Base-by-base conservation (phyloP, 352 stramenopile genomes). In the Pythium sp. region DNA sequence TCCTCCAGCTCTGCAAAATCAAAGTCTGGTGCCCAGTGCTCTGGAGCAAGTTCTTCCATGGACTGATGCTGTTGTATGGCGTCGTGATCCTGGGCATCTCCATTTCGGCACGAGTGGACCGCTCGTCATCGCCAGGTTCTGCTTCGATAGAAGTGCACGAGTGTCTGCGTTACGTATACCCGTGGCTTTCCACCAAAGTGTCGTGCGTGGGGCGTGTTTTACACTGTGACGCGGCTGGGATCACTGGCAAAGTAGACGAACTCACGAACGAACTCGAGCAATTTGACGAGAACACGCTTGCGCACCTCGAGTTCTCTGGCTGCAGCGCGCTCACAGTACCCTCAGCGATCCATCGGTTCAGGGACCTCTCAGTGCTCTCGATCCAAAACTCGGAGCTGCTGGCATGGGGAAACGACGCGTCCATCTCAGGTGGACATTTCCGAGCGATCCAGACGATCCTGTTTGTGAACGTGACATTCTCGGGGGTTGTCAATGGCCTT, bases 101-200 rank as follows among this genome's bases (percentile, higher is more conserved):
- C 4, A 38, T 62, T 34, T 38, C 38, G n/a, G 11, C 24, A 5
- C 28, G 28, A 15, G 1, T 14, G 26, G 28, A 15, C 58, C 28
- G 24, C 5, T 41, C 22, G 41, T 47, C 41, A n/a, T 47, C 41
- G 5, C 12, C 36, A 43, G 36, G 36, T 20, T 9, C 5, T 47
- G 41, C 41, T 47, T 20, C 20, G n/a, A 38, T 46, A 2, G 24
- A 36, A 34, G 41, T 28, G 26, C 55, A 30, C 26, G 46, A 49
- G 58, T 65, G 59, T n/a, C 41, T 65, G 15, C 15, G 54, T 57
- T 43, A 43, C 43, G 46, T 65, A 15, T 34, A 58, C 28, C 59
- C 59, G 59, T 65, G 59, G 59, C 41, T 65, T 5, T 65, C 59
- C 3, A 65, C 59, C 24, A 57, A 65, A 30, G 59, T 57, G 20